Percentiles rank a stretch among this genome's conserved stretches.
Evolutionary conservation across 495 filamentous ascomycete genomes (phyloP).

Genomic region (Pseudevernia furfuracea): DNA sequence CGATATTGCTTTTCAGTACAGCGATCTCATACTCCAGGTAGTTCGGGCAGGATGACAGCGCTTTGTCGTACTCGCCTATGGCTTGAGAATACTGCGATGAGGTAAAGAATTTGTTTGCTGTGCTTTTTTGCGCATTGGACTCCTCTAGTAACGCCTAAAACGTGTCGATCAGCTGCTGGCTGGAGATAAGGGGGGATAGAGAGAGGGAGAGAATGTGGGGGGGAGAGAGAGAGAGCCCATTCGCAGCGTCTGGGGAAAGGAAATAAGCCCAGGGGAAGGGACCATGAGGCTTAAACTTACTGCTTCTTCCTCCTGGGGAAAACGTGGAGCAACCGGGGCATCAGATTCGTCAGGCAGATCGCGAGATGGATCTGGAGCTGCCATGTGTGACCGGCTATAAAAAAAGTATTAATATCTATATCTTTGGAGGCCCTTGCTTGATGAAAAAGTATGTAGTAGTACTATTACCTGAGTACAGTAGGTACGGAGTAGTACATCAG

Average conservation of each 20-base stretch:
- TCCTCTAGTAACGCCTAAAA: constrained; percentile 59
- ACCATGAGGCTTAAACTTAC: constrained; percentile 34
- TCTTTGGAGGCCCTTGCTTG: neutral
- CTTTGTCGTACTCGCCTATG: constrained; percentile 82
- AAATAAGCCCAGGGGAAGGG: constrained; percentile 8
- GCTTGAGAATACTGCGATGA: constrained; percentile 69
- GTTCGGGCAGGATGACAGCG: constrained; percentile 70
- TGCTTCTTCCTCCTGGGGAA: constrained; percentile 57
- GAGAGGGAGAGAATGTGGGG: too few relatives aligned
- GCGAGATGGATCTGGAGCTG: neutral
- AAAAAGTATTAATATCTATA: neutral
- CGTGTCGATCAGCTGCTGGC: neutral
- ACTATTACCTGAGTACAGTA: too few relatives aligned
- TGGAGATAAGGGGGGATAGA: neutral
- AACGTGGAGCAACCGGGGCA: constrained; percentile 3
- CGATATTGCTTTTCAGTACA: constrained; percentile 77
- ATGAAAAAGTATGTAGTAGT: constrained; percentile 1
- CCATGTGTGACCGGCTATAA: neutral
- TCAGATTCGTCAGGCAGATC: constrained; percentile 11
- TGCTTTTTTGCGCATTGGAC: constrained; percentile 64
- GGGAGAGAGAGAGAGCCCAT: neutral
- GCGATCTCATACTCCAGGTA: constrained; percentile 89
- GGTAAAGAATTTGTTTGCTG: constrained; percentile 72
- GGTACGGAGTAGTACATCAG: too few relatives aligned
- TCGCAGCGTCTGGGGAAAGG: neutral